phyloP scores from a whole-genome alignment of 768 basidiomycete genomes.

The Hericium rajendrae region DNA sequence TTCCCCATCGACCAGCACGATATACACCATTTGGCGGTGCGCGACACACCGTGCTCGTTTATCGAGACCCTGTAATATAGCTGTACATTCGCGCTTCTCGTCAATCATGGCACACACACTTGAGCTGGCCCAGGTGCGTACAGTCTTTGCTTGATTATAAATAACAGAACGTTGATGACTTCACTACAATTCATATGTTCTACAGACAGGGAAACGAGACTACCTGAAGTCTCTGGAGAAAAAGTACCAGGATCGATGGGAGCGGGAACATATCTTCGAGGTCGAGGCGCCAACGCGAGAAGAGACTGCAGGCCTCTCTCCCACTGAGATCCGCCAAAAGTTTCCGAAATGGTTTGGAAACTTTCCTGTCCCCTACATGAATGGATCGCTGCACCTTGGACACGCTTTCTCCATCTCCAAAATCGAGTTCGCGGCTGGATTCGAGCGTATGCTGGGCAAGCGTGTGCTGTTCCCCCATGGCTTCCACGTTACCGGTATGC shows the following conservation, averaged over 20 bases:
- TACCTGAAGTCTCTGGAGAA: conserved; percentile 73
- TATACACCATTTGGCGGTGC: conserved; percentile 9
- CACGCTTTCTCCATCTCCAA: conserved; percentile 98
- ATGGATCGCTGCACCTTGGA: conserved; percentile 92
- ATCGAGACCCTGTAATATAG: conserved; percentile 13
- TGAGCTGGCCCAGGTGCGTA: conserved; percentile 24
- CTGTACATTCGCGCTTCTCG: conserved; percentile 9
- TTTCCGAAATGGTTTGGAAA: conserved; percentile 97
- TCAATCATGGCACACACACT: conserved; percentile 17
- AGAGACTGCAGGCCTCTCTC: conserved; percentile 54
- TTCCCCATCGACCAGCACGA: conserved; percentile 1
- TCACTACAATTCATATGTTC: background rate
- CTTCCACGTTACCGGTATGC: conserved; percentile 97
- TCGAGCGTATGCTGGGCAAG: conserved; percentile 91
- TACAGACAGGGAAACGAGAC: conserved; percentile 90
- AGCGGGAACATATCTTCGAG: conserved; percentile 69
- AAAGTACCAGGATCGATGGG: conserved; percentile 80
- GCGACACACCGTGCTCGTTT: conserved; percentile 7
- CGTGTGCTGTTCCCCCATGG: conserved; percentile 94
- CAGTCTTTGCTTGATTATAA: background rate
- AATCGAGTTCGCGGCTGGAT: conserved; percentile 94
- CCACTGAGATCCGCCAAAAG: conserved; percentile 57
- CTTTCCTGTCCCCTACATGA: conserved; percentile 97
- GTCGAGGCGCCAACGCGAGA: conserved; percentile 66
- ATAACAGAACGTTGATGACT: background rate